phyloP scores from a whole-genome alignment of 2,329 filamentous ascomycete species.

The Cladosporium sp. region DNA sequence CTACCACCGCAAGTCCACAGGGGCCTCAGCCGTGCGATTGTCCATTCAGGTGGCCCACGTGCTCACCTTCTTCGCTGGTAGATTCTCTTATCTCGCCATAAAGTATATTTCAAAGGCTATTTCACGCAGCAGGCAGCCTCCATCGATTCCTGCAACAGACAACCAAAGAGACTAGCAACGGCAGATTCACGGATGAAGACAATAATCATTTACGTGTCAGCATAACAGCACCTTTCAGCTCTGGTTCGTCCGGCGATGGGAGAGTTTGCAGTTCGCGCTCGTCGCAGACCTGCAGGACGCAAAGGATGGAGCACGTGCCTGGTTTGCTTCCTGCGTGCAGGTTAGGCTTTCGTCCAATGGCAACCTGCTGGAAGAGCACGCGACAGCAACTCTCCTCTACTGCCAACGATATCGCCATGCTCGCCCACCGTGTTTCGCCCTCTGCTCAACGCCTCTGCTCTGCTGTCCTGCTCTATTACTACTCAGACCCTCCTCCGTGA shows the following conservation, averaged over 20 bases:
- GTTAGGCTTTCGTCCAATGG: slow-evolving; percentile 16
- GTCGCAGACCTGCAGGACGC: not conserved
- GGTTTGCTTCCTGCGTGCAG: slow-evolving; percentile 9
- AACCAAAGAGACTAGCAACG: not conserved
- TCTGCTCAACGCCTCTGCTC: not conserved
- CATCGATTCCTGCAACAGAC: not conserved
- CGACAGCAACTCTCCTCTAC: slow-evolving; percentile 6
- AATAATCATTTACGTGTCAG: not conserved
- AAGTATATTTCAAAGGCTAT: not conserved
- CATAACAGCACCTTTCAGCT: not conserved
- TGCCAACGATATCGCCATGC: slow-evolving; percentile 1
- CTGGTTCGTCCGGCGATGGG: not conserved
- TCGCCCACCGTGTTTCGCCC: slow-evolving; percentile 13
- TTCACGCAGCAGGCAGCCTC: not conserved
- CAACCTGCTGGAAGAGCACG: slow-evolving; percentile 15
- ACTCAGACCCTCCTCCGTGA: not conserved
- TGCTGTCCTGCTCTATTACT: slow-evolving; percentile 13
- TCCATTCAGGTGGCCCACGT: slow-evolving; percentile 13
- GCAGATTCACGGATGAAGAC: not conserved
- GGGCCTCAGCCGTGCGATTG: not conserved
- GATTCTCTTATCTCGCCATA: not conserved
- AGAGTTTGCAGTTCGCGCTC: not conserved
- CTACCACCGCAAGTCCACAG: not conserved
- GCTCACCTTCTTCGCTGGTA: slow-evolving; percentile 11
- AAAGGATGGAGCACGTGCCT: slow-evolving; percentile 20